Percentiles rank a stretch among this genome's conserved stretches.
These are phyloP conservation scores for Lipomyces kockii DNA, from an alignment of 805 yeast genomes.

Conservation along the genomic window DNA sequence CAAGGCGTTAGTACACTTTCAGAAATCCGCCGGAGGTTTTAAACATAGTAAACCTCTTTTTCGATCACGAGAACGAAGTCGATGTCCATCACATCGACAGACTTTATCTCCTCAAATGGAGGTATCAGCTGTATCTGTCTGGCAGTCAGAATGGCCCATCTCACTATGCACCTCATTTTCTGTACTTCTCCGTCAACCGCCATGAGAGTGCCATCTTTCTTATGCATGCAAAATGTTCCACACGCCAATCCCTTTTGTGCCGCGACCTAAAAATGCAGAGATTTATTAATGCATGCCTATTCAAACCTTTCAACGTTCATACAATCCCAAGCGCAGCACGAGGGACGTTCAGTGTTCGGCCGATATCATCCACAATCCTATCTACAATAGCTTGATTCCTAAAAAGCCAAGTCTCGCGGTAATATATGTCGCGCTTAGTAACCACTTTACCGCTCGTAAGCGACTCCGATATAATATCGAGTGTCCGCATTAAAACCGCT, in stretches of 20 bases:
- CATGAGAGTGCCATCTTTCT: slow-evolving; percentile 1
- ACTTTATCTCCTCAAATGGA: slow-evolving; percentile 40
- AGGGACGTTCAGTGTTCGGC: slow-evolving; percentile 48
- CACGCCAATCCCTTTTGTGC: slow-evolving; percentile 35
- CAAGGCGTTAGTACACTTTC: neutral
- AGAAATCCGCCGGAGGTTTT: neutral
- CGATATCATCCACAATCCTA: slow-evolving; percentile 48
- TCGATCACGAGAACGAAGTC: slow-evolving; percentile 53
- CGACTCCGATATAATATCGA: slow-evolving; percentile 26
- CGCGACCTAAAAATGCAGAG: slow-evolving; percentile 17
- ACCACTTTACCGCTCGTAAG: slow-evolving; percentile 15
- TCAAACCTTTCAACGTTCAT: neutral
- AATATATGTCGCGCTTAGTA: slow-evolving; percentile 63
- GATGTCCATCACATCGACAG: slow-evolving; percentile 37
- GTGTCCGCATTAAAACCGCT: slow-evolving; percentile 20
- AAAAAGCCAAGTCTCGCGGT: slow-evolving; percentile 60
- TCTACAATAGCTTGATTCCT: slow-evolving; percentile 52
- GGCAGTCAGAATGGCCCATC: neutral
- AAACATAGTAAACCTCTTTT: slow-evolving; percentile 49
- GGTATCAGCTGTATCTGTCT: slow-evolving; percentile 45
- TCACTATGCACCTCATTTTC: neutral
- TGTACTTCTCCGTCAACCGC: slow-evolving; percentile 8
- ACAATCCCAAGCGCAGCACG: slow-evolving; percentile 51
- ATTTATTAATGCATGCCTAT: neutral
- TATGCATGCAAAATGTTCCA: slow-evolving; percentile 14